These are phyloP conservation scores for Diaporthe citri DNA, from an alignment of 2,329 filamentous ascomycete genomes.

Conservation along the genomic window DNA sequence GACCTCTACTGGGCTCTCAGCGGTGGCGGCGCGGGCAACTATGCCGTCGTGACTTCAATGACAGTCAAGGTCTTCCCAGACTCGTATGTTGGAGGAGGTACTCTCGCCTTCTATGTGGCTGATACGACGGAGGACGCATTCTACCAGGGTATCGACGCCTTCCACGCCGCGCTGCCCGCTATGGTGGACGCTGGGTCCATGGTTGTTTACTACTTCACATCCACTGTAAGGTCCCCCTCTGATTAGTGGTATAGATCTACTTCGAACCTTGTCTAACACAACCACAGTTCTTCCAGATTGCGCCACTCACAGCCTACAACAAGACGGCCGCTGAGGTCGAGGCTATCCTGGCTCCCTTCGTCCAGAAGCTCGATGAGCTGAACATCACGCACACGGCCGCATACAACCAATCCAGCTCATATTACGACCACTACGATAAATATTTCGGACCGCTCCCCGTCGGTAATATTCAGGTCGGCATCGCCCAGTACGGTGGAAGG, in stretches of 20 bases:
- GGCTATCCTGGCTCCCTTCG: conserved; percentile 60
- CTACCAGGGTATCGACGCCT: conserved; percentile 43
- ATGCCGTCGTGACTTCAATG: conserved; percentile 50
- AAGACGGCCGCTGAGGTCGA: conserved; percentile 57
- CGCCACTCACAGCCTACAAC: conserved; percentile 61
- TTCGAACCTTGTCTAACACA: background rate
- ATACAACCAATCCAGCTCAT: conserved; percentile 53
- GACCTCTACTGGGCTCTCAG: conserved; percentile 64
- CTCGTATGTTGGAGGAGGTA: conserved; percentile 41
- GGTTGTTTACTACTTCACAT: conserved; percentile 43
- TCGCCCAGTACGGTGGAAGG: conserved; percentile 56
- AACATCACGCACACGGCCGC: conserved; percentile 46
- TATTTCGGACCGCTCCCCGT: conserved; percentile 57
- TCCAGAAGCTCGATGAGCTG: conserved; percentile 53
- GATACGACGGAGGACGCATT: conserved; percentile 42
- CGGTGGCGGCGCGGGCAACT: conserved; percentile 57
- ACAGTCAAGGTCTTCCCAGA: conserved; percentile 44
- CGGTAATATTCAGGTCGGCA: conserved; percentile 64
- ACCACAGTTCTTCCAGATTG: conserved; percentile 57
- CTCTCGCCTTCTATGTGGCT: conserved; percentile 40
- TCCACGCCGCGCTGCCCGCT: conserved; percentile 43
- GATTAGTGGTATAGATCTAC: background rate
- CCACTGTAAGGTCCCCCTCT: conserved; percentile 21
- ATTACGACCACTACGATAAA: conserved; percentile 60
- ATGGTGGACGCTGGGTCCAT: conserved; percentile 45